Evolutionary conservation across 208 protist species (phyloP), one percentile per base, ranked within the genome.

Genomic region (Trypanosoma theileri): DNA sequence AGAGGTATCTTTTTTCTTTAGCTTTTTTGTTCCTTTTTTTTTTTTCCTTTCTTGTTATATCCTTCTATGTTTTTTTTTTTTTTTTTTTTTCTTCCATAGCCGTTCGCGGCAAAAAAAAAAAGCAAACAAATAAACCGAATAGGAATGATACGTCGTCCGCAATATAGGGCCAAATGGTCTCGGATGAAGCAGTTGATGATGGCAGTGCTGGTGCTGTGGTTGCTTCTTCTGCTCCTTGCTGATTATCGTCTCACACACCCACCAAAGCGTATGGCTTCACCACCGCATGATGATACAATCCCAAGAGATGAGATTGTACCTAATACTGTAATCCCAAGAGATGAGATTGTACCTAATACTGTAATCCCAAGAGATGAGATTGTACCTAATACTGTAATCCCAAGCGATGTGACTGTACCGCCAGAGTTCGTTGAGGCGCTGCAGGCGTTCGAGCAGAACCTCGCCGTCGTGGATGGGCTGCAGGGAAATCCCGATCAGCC

Each of bases 401-500:
- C 2, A n/a, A 48, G 1, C 2, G 44, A 48, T 3, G 44, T n/a
- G n/a, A 35, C 28, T 16, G 10, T 57, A 19, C 53, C 58, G 3
- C 60, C 10, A 0, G 61, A 74, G 53, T 73, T 74, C 65, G 19
- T 14, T n/a, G 59, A 41, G 8, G 80, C 80, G 17, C 19, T 86
- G 45, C 35, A 66, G 0, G 56, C 17, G 28, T 87, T 77, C 59
- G 64, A 79, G 16, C 51, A 52, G 7, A 92, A 95, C 70, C 62
- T 90, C n/a, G 35, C 24, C 0, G 12, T 82, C 1, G 70, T 40
- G 7, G 69, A 84, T 17, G 66, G 53, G 52, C n/a, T 86, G 14
- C 60, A 67, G 6, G 86, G 84, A 46, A 81, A 91, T 63, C 80
- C 79, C 1, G 71, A 88, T 46, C 84, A 92, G 59, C 79, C 85